phyloP scores from a whole-genome alignment of 345 rosid genomes.

The Acer yangbiense region DNA sequence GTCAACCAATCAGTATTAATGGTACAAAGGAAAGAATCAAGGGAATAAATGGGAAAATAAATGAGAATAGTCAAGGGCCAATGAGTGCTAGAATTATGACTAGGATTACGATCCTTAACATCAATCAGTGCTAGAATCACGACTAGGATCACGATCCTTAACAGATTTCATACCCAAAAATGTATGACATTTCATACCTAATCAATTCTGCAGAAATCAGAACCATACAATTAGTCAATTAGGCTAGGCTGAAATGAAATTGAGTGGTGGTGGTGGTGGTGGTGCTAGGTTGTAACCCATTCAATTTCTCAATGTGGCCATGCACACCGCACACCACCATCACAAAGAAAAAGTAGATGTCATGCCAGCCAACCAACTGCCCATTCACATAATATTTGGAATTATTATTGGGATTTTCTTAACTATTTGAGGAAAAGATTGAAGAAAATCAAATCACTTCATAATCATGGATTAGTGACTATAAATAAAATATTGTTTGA shows the following conservation, averaged over 20 bases:
- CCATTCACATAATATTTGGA: not conserved
- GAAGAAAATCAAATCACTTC: not conserved
- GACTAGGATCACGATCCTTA: no score
- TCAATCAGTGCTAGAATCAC: no score
- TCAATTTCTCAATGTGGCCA: not conserved
- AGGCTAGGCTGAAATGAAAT: not conserved
- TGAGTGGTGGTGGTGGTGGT: slow-evolving; percentile 7
- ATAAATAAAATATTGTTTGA: no score
- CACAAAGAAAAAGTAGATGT: not conserved
- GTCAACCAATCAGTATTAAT: no score
- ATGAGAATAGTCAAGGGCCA: no score
- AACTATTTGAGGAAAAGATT: not conserved
- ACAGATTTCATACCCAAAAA: no score
- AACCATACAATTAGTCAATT: not conserved
- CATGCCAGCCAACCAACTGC: not conserved
- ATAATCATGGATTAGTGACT: not conserved
- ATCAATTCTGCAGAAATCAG: not conserved
- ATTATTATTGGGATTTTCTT: not conserved
- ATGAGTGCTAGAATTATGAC: no score
- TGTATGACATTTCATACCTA: no score
- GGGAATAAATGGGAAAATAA: no score
- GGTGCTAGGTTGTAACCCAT: slow-evolving; percentile 1
- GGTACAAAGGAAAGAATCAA: no score
- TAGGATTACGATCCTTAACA: no score
- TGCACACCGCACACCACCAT: not conserved